Conservation (phyloP, 164 flowering plant species). For the Chloranthus sessilifolius region DNA sequence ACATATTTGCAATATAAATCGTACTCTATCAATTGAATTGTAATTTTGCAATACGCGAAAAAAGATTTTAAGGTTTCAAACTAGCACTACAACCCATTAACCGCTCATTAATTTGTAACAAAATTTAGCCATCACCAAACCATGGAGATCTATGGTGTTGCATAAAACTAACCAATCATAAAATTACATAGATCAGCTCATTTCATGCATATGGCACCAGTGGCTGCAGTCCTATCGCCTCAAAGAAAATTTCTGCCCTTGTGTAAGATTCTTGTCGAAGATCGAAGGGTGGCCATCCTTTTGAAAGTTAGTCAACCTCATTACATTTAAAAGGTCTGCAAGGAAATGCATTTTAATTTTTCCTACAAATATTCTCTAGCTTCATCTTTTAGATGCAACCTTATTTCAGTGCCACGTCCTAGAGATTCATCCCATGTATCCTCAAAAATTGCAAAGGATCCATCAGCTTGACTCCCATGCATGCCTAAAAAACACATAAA, state of each 20-base stretch:
- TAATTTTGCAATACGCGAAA: too few species aligned
- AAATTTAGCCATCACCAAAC: too few species aligned
- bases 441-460: constrained; percentile 90
- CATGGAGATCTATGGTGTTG: too few species aligned
- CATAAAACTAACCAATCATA: too few species aligned
- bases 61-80: too few species aligned
- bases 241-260: constrained; percentile 44
- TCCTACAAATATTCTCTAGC: constrained; percentile 95
- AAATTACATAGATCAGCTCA: constrained; percentile 74
- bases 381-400: constrained; percentile 84
- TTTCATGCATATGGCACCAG: constrained; percentile 99
- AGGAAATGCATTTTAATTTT: constrained; percentile 73
- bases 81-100: too few species aligned
- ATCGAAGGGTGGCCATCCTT: constrained; percentile 94
- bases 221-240: constrained; percentile 90
- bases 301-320: constrained; percentile 74
- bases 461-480: constrained; percentile 99
- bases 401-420: constrained; percentile 98
- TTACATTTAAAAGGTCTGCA: constrained; percentile 58
- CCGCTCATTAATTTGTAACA: too few species aligned
- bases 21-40: too few species aligned
- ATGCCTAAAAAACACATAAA: constrained; percentile 56
- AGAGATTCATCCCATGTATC: constrained; percentile 90
- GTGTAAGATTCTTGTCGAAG: constrained; percentile 45
- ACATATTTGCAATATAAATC: too few species aligned